Evolutionary conservation across 2,329 filamentous ascomycete genomes (phyloP), one percentile per base, ranked within the genome.

Genomic region (Fusarium sp.): DNA sequence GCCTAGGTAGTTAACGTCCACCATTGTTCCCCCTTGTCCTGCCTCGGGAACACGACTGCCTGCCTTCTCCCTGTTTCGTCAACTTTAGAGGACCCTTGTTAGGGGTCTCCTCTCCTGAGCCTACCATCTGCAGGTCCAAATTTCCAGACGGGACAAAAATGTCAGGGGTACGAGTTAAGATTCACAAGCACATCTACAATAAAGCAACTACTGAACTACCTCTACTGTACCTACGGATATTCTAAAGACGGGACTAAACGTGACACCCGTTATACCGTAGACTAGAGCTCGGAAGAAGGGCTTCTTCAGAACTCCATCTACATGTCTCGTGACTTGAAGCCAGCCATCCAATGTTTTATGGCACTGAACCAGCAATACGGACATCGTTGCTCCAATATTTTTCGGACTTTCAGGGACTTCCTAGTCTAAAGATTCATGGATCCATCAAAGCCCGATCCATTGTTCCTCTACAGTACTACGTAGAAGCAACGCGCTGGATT

Each of bases 71-170:
- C 50, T 72, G 61, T 70, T 71, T 73, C 68, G 62, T 58, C 56
- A 53, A 56, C 57, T 54, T 55, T 28, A 64, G 37, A 60, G 45
- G 50, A 75, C 69, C 73, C 73, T 71, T 62, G 72, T 60, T 61
- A 75, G 73, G 73, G 73, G 73, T 62, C 68, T 63, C 49, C 58
- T 63, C 43, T 64, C 41, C 57, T 62, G 50, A 49, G 53, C 46
- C 66, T 57, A 66, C 72, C 70, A 61, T 70, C 71, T 70, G 74
- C 72, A 70, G 65, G 60, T 75, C 69, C 74, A 75, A 75, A 75
- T 75, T 75, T 75, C 73, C 68, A 74, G 52, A n/a, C 18, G 18
- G 49, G 59, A 67, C 62, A 50, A 67, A 69, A 66, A 63, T 44
- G 23, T 31, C 45, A 30, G 44, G 44, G 61, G 45, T 43, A 18